These are phyloP conservation scores for Albugo candida DNA, from an alignment of 352 stramenopile species.

Conservation along the genomic window DNA sequence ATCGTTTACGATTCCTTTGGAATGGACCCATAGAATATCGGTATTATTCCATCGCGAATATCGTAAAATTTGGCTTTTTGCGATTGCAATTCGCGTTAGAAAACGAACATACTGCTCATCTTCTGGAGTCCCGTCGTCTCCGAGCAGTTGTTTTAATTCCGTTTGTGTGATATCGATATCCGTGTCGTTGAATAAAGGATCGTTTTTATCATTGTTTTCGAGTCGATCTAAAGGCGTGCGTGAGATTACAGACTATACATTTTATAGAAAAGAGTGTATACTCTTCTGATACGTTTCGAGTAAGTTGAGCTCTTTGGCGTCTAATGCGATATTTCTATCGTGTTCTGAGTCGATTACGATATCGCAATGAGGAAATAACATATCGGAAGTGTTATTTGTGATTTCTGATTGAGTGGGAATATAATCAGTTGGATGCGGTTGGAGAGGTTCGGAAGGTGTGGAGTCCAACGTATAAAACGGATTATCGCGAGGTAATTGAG, in stretches of 20 bases:
- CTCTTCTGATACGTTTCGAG: too few species aligned
- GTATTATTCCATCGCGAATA: constrained; percentile 81
- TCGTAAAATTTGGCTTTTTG: constrained; percentile 68
- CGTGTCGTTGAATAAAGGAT: constrained; percentile 48
- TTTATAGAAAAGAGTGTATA: too few species aligned
- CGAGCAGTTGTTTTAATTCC: constrained; percentile 52
- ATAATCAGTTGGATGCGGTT: constrained; percentile 1
- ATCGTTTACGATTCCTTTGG: constrained; percentile 19
- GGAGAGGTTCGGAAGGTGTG: too few species aligned
- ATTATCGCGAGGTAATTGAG: constrained; percentile 80
- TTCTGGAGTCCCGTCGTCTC: constrained; percentile 23
- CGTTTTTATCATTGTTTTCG: constrained; percentile 6
- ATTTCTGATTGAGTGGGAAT: background rate
- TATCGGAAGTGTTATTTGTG: constrained; percentile 1
- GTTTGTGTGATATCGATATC: constrained; percentile 56
- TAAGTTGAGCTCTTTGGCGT: too few species aligned
- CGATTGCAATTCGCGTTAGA: constrained; percentile 58
- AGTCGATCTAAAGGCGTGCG: background rate
- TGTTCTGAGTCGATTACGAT: too few species aligned
- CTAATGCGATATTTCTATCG: too few species aligned
- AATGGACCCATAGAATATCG: constrained; percentile 79
- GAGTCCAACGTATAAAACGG: constrained; percentile 61
- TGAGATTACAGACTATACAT: background rate
- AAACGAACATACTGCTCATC: constrained; percentile 68
- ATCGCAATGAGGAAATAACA: constrained; percentile 5